phyloP scores from a whole-genome alignment of 2,329 filamentous ascomycete genomes.

The Coniochaeta sp. region DNA sequence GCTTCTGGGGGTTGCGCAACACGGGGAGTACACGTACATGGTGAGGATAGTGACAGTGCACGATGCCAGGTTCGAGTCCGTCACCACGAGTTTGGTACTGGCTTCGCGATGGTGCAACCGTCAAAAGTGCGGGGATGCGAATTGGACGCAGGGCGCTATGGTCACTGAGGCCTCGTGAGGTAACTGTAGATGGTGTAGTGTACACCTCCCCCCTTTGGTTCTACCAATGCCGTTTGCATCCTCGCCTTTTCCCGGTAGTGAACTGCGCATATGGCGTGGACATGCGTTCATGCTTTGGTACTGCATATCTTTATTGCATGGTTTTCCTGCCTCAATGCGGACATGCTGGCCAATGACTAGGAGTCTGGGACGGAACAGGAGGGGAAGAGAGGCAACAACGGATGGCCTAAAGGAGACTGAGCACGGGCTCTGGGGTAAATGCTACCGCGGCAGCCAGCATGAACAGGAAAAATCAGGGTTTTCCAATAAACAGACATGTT shows the following conservation, averaged over 20 bases:
- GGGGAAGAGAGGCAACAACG: background rate
- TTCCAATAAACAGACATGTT: background rate
- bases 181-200: background rate
- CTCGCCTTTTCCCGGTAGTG: background rate
- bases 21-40: background rate
- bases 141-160: background rate
- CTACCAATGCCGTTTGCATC: background rate
- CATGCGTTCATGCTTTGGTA: background rate
- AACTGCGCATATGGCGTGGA: background rate
- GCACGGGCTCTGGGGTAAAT: conserved; percentile 1
- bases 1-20: background rate
- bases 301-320: background rate
- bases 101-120: background rate
- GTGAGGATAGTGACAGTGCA: background rate
- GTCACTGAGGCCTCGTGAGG: background rate
- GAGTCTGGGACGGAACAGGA: background rate
- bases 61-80: background rate
- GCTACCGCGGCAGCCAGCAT: background rate
- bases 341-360: background rate
- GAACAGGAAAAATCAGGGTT: background rate
- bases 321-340: background rate
- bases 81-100: background rate
- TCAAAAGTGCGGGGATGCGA: background rate
- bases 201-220: background rate
- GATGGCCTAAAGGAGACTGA: background rate